A percentile compares a stretch with the other conserved stretches of the same genome.
Evolutionary conservation across 1,139 yeast species (phyloP).

Genomic region (Yamadazyma siamensis): DNA sequence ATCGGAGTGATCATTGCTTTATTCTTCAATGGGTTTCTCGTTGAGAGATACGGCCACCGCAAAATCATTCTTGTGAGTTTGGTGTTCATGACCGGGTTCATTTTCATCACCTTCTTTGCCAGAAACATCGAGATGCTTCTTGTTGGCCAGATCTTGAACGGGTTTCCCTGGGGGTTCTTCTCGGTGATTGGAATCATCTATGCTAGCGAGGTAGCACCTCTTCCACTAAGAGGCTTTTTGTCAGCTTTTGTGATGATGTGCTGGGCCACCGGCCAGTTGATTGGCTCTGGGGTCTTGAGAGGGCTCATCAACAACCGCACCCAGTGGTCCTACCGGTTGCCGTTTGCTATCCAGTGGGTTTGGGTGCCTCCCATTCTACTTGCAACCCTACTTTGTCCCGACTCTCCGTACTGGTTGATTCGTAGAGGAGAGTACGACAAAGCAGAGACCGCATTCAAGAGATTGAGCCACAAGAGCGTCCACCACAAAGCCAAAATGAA

Average conservation of each 20-base stretch:
- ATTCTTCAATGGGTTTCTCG: constrained; percentile 30
- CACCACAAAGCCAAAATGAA: constrained; percentile 8
- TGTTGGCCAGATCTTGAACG: constrained; percentile 42
- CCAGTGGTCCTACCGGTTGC: constrained; percentile 36
- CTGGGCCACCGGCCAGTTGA: constrained; percentile 44
- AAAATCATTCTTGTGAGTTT: constrained; percentile 30
- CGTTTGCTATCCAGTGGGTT: constrained; percentile 41
- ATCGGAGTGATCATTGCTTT: constrained; percentile 39
- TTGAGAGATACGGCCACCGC: constrained; percentile 40
- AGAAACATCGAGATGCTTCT: constrained; percentile 29
- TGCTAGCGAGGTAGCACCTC: constrained; percentile 46
- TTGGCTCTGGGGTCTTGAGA: constrained; percentile 37
- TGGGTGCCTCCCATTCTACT: constrained; percentile 28
- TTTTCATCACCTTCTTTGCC: constrained; percentile 44
- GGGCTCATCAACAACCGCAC: constrained; percentile 20
- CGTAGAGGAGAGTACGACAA: constrained; percentile 8
- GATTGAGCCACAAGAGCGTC: constrained; percentile 5
- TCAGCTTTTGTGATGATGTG: constrained; percentile 42
- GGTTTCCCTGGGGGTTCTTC: constrained; percentile 46
- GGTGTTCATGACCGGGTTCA: constrained; percentile 24
- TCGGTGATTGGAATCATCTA: constrained; percentile 43
- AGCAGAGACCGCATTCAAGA: constrained; percentile 8
- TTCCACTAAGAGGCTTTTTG: constrained; percentile 38
- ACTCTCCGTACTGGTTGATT: constrained; percentile 16
- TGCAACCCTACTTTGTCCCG: constrained; percentile 25